A percentile compares a stretch with the other conserved stretches of the same genome.
Conservation (phyloP, 805 yeast species). For the Myxozyma neotropica region DNA sequence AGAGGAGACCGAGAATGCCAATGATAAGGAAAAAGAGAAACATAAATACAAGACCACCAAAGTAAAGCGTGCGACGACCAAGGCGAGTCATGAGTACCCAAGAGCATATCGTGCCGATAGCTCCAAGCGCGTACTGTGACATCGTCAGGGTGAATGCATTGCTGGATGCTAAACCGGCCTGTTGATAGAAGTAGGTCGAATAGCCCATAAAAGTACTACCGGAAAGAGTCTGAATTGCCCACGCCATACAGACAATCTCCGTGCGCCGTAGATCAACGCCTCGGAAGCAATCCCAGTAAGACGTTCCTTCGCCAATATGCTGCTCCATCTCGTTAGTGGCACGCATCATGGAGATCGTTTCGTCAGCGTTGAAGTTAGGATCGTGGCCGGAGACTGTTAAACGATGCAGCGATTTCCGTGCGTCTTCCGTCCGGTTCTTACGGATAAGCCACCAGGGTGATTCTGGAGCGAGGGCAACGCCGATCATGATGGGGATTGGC, state of each 20-base stretch:
- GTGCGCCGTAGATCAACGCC: conserved; percentile 31
- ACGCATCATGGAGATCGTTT: conserved; percentile 17
- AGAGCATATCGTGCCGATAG: conserved; percentile 15
- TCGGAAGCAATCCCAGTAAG: conserved; percentile 12
- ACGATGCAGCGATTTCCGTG: conserved; percentile 4
- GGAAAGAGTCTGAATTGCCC: conserved; percentile 34
- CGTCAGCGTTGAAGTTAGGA: not conserved
- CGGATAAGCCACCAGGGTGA: conserved; percentile 32
- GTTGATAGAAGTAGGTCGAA: conserved; percentile 54
- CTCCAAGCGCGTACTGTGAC: conserved; percentile 10
- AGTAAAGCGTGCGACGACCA: conserved; percentile 30
- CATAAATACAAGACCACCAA: conserved; percentile 21
- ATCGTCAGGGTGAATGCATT: conserved; percentile 12
- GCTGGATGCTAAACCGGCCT: conserved; percentile 37
- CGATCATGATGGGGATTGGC: conserved; percentile 53
- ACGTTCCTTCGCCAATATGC: not conserved
- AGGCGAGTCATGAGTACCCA: conserved; percentile 7
- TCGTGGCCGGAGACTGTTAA: not conserved
- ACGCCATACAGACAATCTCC: conserved; percentile 43
- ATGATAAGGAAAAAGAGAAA: conserved; percentile 19
- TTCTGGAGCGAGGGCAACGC: conserved; percentile 49
- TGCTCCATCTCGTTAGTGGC: conserved; percentile 15
- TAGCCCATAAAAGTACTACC: conserved; percentile 16
- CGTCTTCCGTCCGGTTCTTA: conserved; percentile 3
- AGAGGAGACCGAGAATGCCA: conserved; percentile 27